phyloP scores from a whole-genome alignment of 352 stramenopile genomes.

The Pythium myriotylum region DNA sequence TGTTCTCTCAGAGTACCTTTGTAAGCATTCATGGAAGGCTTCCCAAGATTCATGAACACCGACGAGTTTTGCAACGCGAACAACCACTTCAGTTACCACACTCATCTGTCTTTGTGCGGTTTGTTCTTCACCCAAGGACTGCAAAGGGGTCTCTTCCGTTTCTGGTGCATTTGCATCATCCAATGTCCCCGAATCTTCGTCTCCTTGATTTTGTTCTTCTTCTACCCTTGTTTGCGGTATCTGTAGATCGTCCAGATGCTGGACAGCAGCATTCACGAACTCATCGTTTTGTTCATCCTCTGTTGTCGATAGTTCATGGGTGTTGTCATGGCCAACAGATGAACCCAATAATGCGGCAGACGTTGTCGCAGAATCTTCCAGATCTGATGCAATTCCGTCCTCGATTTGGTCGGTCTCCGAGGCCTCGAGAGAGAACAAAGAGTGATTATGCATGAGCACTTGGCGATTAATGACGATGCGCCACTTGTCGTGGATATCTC shows the following conservation, averaged over 20 bases:
- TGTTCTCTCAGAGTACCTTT: constrained; percentile 64
- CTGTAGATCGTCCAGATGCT: constrained; percentile 11
- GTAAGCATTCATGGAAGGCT: constrained; percentile 60
- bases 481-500: constrained; percentile 65
- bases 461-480: constrained; percentile 72
- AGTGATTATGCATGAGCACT: constrained; percentile 66
- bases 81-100: constrained; percentile 46
- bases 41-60: constrained; percentile 67
- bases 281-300: constrained; percentile 18
- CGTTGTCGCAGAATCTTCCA: background rate
- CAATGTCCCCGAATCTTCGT: background rate
- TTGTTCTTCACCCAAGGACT: background rate
- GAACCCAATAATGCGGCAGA: background rate
- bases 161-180: background rate
- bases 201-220: background rate
- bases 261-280: constrained; percentile 15
- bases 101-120: constrained; percentile 4
- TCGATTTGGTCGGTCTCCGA: constrained; percentile 1
- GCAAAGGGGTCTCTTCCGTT: background rate
- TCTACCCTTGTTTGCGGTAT: background rate
- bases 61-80: constrained; percentile 61
- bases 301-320: background rate
- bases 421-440: constrained; percentile 16
- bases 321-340: background rate
- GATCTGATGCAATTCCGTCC: constrained; percentile 4